Evolutionary conservation across 164 flowering plant species (phyloP).

Genomic region (Magnolia changhungtana): DNA sequence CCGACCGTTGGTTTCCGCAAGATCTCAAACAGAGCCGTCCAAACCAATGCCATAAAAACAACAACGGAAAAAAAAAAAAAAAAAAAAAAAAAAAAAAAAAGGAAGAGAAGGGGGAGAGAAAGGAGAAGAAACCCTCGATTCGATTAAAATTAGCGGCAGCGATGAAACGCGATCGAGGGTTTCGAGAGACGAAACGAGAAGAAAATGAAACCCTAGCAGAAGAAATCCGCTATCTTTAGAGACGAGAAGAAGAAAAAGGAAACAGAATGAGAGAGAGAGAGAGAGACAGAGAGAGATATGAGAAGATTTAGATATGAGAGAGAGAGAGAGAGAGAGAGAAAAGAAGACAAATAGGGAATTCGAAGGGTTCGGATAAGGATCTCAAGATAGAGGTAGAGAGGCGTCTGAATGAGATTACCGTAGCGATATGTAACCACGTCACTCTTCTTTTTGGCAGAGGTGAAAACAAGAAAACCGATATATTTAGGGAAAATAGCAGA

Average conservation of each 20-base stretch:
- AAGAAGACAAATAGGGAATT: constrained; percentile 20
- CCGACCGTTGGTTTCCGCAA: constrained; percentile 41
- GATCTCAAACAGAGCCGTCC: constrained; percentile 40
- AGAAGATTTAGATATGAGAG: constrained; percentile 23
- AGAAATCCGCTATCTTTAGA: not conserved
- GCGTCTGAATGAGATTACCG: constrained; percentile 33
- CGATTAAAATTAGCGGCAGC: constrained; percentile 30
- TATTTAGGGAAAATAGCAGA: not conserved
- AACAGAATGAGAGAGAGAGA: constrained; percentile 5
- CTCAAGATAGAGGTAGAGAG: constrained; percentile 36
- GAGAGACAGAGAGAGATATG: constrained; percentile 2
- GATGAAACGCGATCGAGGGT: constrained; percentile 33
- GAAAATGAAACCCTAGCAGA: constrained; percentile 6
- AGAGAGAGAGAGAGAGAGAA: constrained; percentile 12
- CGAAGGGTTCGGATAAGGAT: constrained; percentile 37
- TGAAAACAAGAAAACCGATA: too few species aligned
- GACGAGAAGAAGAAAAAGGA: not conserved
- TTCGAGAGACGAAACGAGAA: not conserved
- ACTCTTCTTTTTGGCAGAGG: too few species aligned
- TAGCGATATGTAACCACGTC: constrained; percentile 28
- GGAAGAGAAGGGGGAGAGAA: not conserved
- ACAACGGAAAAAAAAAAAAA: not conserved
- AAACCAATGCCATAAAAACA: constrained; percentile 38
- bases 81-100: not conserved
- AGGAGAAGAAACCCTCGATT: constrained; percentile 39